Evolutionary conservation across 2,329 filamentous ascomycete species (phyloP).

Genomic region (Parastagonospora nodorum): DNA sequence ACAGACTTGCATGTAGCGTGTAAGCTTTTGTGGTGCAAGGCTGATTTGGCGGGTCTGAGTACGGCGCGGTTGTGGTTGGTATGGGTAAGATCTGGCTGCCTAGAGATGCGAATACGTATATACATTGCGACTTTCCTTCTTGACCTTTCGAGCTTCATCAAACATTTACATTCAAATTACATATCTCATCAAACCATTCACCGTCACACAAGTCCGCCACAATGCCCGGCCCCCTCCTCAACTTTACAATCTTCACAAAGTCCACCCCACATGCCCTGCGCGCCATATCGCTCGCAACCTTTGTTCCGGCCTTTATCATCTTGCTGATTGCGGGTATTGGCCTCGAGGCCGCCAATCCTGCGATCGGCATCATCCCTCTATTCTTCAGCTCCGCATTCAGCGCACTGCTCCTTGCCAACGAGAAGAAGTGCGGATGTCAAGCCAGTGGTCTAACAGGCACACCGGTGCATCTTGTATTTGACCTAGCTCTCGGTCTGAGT

Average conservation of each 20-base stretch:
- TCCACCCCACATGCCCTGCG: slow-evolving; percentile 29
- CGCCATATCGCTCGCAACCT: slow-evolving; percentile 26
- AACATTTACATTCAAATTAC: no score
- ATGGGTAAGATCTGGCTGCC: no score
- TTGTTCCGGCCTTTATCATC: slow-evolving; percentile 32
- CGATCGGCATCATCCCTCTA: slow-evolving; percentile 35
- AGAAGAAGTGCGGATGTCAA: slow-evolving; percentile 30
- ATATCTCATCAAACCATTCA: no score
- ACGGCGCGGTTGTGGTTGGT: no score
- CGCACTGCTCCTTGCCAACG: slow-evolving; percentile 28
- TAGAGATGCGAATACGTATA: no score
- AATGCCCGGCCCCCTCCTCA: slow-evolving; percentile 22
- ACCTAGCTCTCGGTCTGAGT: slow-evolving; percentile 23
- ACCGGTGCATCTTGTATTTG: slow-evolving; percentile 30
- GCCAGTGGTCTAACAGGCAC: slow-evolving; percentile 30
- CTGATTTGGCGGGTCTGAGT: no score
- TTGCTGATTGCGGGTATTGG: slow-evolving; percentile 33
- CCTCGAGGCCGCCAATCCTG: slow-evolving; percentile 26
- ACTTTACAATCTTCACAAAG: slow-evolving; percentile 29
- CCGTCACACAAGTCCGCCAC: not conserved
- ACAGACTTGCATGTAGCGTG: no score
- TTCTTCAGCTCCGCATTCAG: slow-evolving; percentile 32
- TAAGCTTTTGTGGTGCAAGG: no score
- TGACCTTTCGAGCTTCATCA: no score
- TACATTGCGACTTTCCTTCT: no score